Evolutionary conservation across 73 alveolate genomes (phyloP).

Genomic region (Paramecium tetraurelia): DNA sequence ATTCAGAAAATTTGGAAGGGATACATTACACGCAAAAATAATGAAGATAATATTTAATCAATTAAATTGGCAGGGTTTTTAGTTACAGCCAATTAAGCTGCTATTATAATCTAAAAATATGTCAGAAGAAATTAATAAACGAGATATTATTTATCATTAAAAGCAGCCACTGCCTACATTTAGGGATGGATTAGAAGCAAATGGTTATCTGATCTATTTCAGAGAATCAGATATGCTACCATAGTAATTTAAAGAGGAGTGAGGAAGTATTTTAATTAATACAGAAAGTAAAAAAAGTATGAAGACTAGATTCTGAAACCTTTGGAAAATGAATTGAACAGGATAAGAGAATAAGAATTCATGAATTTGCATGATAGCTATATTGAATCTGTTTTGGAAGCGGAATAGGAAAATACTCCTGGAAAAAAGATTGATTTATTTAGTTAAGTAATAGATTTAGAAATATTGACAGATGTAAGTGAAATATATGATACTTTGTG

Average conservation of each 20-base stretch:
- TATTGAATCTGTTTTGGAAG: neutral
- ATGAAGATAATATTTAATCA: neutral
- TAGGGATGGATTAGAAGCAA: slow-evolving; percentile 31
- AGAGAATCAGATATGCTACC: slow-evolving; percentile 35
- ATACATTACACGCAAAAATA: neutral
- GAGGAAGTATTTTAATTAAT: neutral
- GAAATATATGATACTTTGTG: slow-evolving; percentile 59
- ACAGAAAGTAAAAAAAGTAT: neutral
- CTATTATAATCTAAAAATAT: neutral
- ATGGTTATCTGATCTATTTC: neutral
- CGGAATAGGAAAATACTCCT: slow-evolving; percentile 5
- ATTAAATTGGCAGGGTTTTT: slow-evolving; percentile 12
- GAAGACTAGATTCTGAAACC: neutral
- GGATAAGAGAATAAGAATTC: slow-evolving; percentile 15
- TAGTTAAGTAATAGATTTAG: slow-evolving; percentile 56
- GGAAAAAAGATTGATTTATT: slow-evolving; percentile 49
- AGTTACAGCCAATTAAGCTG: neutral
- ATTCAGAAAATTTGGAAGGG: slow-evolving; percentile 38
- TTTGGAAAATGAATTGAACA: neutral
- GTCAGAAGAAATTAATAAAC: neutral
- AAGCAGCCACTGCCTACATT: neutral
- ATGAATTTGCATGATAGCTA: slow-evolving; percentile 16
- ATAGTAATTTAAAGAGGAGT: neutral
- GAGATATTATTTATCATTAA: neutral
- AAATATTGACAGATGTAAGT: slow-evolving; percentile 51